A percentile compares a stretch with the other conserved stretches of the same genome.
phyloP scores from a whole-genome alignment of 192 early-diverging fungal genomes.

The Coemansia sp. region DNA sequence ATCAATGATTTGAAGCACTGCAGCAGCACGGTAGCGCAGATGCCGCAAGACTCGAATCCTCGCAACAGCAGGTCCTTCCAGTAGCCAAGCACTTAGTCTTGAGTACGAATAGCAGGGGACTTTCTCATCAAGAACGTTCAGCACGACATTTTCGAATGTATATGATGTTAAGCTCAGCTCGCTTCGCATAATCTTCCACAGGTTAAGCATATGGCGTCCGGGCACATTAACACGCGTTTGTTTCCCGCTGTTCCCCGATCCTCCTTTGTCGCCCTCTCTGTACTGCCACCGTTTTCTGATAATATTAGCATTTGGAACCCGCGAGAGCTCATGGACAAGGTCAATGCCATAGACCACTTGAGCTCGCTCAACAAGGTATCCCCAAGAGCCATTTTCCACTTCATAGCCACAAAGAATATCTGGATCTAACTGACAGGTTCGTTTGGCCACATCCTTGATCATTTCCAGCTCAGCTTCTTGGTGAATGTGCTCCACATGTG shows the following conservation, averaged over 20 bases:
- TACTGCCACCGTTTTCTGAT: neutral
- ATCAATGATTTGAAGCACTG: slow-evolving; percentile 71
- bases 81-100: slow-evolving; percentile 71
- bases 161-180: slow-evolving; percentile 80
- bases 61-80: slow-evolving; percentile 44
- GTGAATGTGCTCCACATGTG: slow-evolving; percentile 31
- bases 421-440: slow-evolving; percentile 69
- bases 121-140: slow-evolving; percentile 70
- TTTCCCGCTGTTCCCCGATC: slow-evolving; percentile 64
- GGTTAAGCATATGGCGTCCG: slow-evolving; percentile 84
- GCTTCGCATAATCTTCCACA: slow-evolving; percentile 83
- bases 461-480: slow-evolving; percentile 61
- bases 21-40: slow-evolving; percentile 67
- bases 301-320: slow-evolving; percentile 26
- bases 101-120: slow-evolving; percentile 64
- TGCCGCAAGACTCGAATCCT: slow-evolving; percentile 66
- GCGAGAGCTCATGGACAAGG: slow-evolving; percentile 53
- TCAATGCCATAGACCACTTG: slow-evolving; percentile 45
- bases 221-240: slow-evolving; percentile 62
- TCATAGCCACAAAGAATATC: slow-evolving; percentile 90
- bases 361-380: slow-evolving; percentile 74
- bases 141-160: slow-evolving; percentile 72
- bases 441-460: slow-evolving; percentile 58
- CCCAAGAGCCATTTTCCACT: slow-evolving; percentile 84
- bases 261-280: slow-evolving; percentile 7